Evolutionary conservation across 2,329 filamentous ascomycete genomes (phyloP).

Genomic region (Alternaria triticina): DNA sequence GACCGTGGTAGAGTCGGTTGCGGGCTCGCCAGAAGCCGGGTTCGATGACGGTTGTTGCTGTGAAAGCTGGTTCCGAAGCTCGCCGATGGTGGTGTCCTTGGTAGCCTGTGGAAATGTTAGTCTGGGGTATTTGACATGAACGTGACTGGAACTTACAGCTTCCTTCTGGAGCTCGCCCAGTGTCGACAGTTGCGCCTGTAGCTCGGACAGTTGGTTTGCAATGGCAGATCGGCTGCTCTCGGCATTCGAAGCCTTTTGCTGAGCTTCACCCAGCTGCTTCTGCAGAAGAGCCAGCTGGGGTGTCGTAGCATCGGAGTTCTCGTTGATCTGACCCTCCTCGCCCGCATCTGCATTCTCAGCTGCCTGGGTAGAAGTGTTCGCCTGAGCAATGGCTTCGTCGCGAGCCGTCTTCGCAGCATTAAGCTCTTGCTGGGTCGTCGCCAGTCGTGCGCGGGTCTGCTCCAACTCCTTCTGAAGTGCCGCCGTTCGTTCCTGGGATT

Average conservation of each 20-base stretch:
- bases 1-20: constrained; percentile 8
- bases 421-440: constrained; percentile 53
- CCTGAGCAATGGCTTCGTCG: constrained; percentile 63
- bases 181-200: constrained; percentile 52
- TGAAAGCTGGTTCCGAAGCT: constrained; percentile 42
- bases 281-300: constrained; percentile 47
- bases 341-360: constrained; percentile 35
- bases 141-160: constrained; percentile 45
- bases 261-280: constrained; percentile 46
- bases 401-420: constrained; percentile 67
- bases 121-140: neutral
- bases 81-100: constrained; percentile 48
- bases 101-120: constrained; percentile 41
- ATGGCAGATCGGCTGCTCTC: constrained; percentile 51
- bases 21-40: constrained; percentile 2
- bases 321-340: constrained; percentile 58
- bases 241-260: constrained; percentile 18
- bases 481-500: constrained; percentile 65
- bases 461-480: constrained; percentile 52
- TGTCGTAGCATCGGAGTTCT: constrained; percentile 30
- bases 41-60: constrained; percentile 21
- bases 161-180: constrained; percentile 70
- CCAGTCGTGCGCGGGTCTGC: constrained; percentile 27
- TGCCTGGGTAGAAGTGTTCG: constrained; percentile 51
- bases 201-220: constrained; percentile 41